These are phyloP conservation scores for Moesziomyces antarcticus DNA, from an alignment of 1,284 basidiomycete genomes.

Conservation along the genomic window DNA sequence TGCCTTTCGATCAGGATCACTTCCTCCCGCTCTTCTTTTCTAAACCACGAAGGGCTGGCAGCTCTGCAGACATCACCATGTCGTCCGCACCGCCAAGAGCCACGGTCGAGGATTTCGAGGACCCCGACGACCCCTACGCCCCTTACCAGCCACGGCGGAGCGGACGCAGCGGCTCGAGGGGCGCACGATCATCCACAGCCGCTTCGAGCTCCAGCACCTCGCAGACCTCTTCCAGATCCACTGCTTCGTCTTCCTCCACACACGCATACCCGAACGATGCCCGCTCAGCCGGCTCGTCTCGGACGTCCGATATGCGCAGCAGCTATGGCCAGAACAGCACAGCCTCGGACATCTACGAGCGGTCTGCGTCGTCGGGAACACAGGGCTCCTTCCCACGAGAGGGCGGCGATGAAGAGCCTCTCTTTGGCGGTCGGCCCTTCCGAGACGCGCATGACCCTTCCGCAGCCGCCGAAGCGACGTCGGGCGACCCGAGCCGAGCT, in stretches of 20 bases:
- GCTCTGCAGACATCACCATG: not conserved
- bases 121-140: conserved; percentile 45
- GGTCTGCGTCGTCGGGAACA: conserved; percentile 21
- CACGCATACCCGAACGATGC: not conserved
- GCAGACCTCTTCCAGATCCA: not conserved
- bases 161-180: not conserved
- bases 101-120: conserved; percentile 38
- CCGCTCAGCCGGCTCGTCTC: conserved; percentile 6
- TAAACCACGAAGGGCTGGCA: not conserved
- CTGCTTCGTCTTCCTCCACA: conserved; percentile 4
- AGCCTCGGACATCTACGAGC: conserved; percentile 23
- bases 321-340: not conserved
- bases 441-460: conserved; percentile 43
- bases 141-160: conserved; percentile 23
- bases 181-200: conserved; percentile 2
- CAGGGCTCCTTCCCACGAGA: conserved; percentile 26
- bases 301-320: conserved; percentile 3
- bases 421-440: conserved; percentile 64
- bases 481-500: conserved; percentile 2
- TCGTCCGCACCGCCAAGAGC: conserved; percentile 10
- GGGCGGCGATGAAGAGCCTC: conserved; percentile 54
- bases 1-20: too few relatives aligned
- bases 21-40: too few relatives aligned
- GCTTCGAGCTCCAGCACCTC: too few relatives aligned
- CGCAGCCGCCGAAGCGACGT: not conserved